These are phyloP conservation scores for Pythium brassicae DNA, from an alignment of 352 stramenopile genomes.

Conservation along the genomic window DNA sequence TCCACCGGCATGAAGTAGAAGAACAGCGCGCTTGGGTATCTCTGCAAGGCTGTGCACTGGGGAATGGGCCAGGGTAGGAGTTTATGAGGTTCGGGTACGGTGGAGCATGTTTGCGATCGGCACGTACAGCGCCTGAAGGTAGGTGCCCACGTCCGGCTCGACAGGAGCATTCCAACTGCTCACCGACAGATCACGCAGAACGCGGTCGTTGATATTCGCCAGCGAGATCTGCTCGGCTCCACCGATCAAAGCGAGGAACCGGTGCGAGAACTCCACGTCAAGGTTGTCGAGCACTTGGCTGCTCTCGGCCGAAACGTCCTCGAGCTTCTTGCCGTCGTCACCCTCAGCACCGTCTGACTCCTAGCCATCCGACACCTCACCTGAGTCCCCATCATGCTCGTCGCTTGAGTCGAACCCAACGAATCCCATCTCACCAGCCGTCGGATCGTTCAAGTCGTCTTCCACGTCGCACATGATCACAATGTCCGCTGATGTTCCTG, in stretches of 20 bases:
- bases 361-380: neutral
- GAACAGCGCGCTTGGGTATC: neutral
- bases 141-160: constrained; percentile 6
- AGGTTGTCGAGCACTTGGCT: neutral
- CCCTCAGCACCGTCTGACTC: no score
- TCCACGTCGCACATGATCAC: neutral
- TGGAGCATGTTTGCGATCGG: constrained; percentile 7
- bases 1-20: neutral
- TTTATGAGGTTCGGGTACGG: neutral
- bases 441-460: neutral
- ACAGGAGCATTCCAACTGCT: constrained; percentile 9
- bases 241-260: neutral
- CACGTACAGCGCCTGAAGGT: constrained; percentile 5
- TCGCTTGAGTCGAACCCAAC: neutral
- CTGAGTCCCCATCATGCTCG: neutral
- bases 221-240: neutral
- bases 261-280: neutral
- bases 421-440: neutral
- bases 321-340: neutral
- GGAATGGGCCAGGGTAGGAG: neutral
- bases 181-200: neutral
- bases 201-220: neutral
- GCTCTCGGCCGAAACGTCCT: neutral
- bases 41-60: no score
- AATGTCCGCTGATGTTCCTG: no score